Evolutionary conservation across 139 green algal genomes (phyloP), one percentile per base, ranked within the genome.

Genomic region (Diplosphaera chodatii): DNA sequence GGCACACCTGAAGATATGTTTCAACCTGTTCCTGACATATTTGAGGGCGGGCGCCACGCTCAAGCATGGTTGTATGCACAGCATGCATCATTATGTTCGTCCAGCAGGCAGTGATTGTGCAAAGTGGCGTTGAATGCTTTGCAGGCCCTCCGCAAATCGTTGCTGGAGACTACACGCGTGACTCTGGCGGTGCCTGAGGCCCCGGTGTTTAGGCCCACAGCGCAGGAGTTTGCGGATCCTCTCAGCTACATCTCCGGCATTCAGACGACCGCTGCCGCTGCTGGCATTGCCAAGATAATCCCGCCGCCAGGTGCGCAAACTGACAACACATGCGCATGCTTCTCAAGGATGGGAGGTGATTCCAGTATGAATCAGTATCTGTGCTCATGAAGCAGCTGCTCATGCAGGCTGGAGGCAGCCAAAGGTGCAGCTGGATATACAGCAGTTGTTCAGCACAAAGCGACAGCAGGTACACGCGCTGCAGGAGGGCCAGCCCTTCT

Each of bases 161-260:
- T 69, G 10, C 33, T 68, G 10, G 70, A 69, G n/a, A 32, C 55
- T 28, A 69, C 40, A n/a, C 70, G 70, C 13, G 55, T 68, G 37
- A 48, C 70, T 21, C 40, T 63, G 29, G 32, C n/a, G 20, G 40
- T 75, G 4, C 70, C 74, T 31, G 68, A 79, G n/a, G 74, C 74
- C 8, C 74, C 74, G 30, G 68, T 72, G 29, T 79, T 71, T 63
- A 64, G 67, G 55, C 74, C 74, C n/a, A 79, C 63, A 28, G 74
- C 65, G 63, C 68, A 79, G 65, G 68, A 79, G 68, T 79, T 74
- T 32, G 27, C 22, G 25, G 63, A 79, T 37, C 48, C 63, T 31
- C 65, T 79, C 27, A 40, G 32, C 4, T 79, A 75, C 33, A 79
- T 79, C 31, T 70, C 15, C 33, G 71, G 67, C 25, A 79, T 79